Evolutionary conservation across 495 filamentous ascomycete species (phyloP), one percentile per base, ranked within the genome.

Genomic region (Acidomyces sp.): DNA sequence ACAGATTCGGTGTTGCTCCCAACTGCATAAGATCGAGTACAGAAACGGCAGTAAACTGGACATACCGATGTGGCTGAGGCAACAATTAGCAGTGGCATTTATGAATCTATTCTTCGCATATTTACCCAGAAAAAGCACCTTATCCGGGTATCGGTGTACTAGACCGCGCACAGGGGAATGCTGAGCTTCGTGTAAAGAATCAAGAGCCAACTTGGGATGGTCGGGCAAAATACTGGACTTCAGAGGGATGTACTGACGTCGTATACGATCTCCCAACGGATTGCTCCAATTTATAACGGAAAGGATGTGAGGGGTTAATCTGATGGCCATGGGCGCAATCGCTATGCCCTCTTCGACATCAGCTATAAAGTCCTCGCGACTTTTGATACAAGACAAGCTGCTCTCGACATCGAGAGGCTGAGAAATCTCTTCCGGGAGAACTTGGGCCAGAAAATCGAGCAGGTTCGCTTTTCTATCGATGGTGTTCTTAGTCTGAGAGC

Each of bases 61-160:
- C 72, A 76, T n/a, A 71, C 62, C 3, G 64, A 69, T 1, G 61
- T 63, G 5, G 66, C 70, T 45, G 15, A 21, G 11, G 15, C 9
- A 18, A 6, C 16, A n/a, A 30, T 46, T 17, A 46, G 36, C 21
- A 9, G 38, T 17, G 15, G 10, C 25, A 38, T 17, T 6, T 16
- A 30, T 23, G 4, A 11, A 2, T 9, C 4, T 4, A 22, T 3
- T 34, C 12, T n/a, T 13, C n/a, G n/a, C n/a, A 19, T 45, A 41
- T 68, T 52, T 55, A 74, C 72, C 63, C 28, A 77, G 56, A 41
- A 77, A 70, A 3, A 75, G 56, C n/a, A 63, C 70, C 44, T 72
- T 75, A 41, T 74, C 72, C 0, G 66, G 61, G 50, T 77, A 77
- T 12, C 72, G 59, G 53, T 75, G 71, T 11, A 77, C 70, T 15